phyloP scores from a whole-genome alignment of 2,329 filamentous ascomycete genomes.

The Colletotrichum spaethianum region DNA sequence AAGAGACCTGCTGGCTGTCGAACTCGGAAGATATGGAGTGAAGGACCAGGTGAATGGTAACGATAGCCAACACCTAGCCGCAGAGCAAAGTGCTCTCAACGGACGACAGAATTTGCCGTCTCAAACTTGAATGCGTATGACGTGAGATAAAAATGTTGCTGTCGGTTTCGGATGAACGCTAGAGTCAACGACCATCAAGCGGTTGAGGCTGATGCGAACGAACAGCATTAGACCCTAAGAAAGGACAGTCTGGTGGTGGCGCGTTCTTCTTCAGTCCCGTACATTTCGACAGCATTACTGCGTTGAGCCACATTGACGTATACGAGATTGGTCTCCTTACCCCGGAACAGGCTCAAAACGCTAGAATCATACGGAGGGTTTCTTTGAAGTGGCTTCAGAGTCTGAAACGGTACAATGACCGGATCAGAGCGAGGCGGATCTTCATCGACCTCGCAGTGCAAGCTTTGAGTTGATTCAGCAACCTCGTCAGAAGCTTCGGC shows the following conservation, averaged over 20 bases:
- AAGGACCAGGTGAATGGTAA: background rate
- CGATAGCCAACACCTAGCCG: background rate
- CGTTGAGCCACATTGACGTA: conserved; percentile 44
- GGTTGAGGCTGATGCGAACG: background rate
- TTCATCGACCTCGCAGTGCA: background rate
- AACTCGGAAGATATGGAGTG: background rate
- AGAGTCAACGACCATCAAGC: background rate
- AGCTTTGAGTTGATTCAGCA: background rate
- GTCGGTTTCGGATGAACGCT: background rate
- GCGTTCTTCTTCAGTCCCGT: conserved; percentile 35
- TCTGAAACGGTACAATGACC: conserved; percentile 22
- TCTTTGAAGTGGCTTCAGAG: conserved; percentile 41
- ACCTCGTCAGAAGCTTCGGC: background rate
- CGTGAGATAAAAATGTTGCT: background rate
- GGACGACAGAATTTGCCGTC: background rate
- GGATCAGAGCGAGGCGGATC: background rate
- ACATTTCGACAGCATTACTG: conserved; percentile 48
- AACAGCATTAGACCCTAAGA: conserved; percentile 1
- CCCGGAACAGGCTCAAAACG: conserved; percentile 44
- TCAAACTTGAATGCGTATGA: background rate
- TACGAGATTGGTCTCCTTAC: conserved; percentile 35
- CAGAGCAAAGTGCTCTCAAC: background rate
- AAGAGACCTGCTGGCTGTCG: background rate
- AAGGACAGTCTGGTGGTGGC: background rate
- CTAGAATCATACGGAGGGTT: conserved; percentile 39